Percentiles rank a stretch among this genome's conserved stretches.
Evolutionary conservation across 768 basidiomycete genomes (phyloP).

Genomic region (Mycena rosella): DNA sequence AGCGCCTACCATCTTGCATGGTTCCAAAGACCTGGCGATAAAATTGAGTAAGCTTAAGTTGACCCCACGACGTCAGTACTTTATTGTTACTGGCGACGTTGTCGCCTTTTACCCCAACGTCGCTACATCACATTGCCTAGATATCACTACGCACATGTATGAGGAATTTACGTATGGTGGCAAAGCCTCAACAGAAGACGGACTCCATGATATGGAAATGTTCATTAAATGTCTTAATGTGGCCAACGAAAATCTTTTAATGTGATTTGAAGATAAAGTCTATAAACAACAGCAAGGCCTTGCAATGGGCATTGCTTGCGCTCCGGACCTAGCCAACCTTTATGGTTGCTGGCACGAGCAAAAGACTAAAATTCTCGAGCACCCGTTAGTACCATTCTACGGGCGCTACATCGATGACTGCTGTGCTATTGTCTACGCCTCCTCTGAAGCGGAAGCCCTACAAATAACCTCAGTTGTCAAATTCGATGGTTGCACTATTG

Average conservation of each 20-base stretch:
- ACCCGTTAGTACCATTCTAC: slow-evolving; percentile 42
- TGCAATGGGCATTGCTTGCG: slow-evolving; percentile 49
- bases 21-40: slow-evolving; percentile 48
- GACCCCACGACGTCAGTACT: slow-evolving; percentile 24
- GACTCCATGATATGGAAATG: slow-evolving; percentile 21
- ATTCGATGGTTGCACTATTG: slow-evolving; percentile 39
- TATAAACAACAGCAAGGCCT: slow-evolving; percentile 45
- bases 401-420: slow-evolving; percentile 51
- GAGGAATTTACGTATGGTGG: slow-evolving; percentile 21
- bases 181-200: background rate
- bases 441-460: slow-evolving; percentile 32
- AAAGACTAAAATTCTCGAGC: slow-evolving; percentile 1
- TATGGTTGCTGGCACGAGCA: slow-evolving; percentile 43
- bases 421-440: slow-evolving; percentile 39
- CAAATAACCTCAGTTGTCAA: slow-evolving; percentile 9
- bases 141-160: slow-evolving; percentile 40
- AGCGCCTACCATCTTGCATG: slow-evolving; percentile 45
- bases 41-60: slow-evolving; percentile 45
- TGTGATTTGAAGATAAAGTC: slow-evolving; percentile 36
- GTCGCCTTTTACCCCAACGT: slow-evolving; percentile 51
- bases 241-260: slow-evolving; percentile 41
- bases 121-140: slow-evolving; percentile 33
- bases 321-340: slow-evolving; percentile 48
- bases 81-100: slow-evolving; percentile 49
- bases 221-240: slow-evolving; percentile 33